Base-by-base conservation (phyloP, 345 rosid genomes). In the Luvunga scandens region DNA sequence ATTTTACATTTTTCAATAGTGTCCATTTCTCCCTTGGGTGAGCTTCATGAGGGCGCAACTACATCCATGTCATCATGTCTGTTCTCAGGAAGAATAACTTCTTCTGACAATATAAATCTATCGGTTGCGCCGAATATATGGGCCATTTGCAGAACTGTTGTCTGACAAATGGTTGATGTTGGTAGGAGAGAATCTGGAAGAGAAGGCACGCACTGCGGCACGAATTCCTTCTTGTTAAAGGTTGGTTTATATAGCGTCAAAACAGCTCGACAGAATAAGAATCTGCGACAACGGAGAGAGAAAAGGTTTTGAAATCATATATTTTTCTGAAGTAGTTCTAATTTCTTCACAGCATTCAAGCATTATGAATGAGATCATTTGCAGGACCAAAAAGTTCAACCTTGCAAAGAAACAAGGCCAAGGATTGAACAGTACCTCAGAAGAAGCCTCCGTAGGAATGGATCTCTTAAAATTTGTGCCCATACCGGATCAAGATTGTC, bases 391-490 rank as follows among this genome's bases (percentile, higher is more conserved):
- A 66, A 75, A 21, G n/a, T 34, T 66, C 24, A 61, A 71, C 55
- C 28, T 4, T 13, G 12, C 22, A 42, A 59, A 9, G 45, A 16
- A 33, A 72, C 13, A 76, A 34, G 14, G 45, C 38, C 1, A 69
- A 64, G 65, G 16, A 56, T 73, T 65, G 24, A 63, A 73, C 13
- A 39, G 25, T 92, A 95, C 99, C 99, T 92, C 75, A 95, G 79
- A 82, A 95, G 87, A 82, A 95, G 91, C 74, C 99, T 85, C 80
- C 95, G 84, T 53, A 95, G 86, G 83, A 95, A 95, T 69, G 95
- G 99, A 86, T 95, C 99, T 78, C 87, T 85, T 65, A 95, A 84
- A 79, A 87, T 84, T 83, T 95, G 98, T 12, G 88, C 92, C 99
- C 99, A 95, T 77, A 95, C 99, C 4, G 88, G 94, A 83, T 93